Percentiles rank a stretch among this genome's conserved stretches.
phyloP scores from a whole-genome alignment of 306 rosid species.

The Vicia sativa region DNA sequence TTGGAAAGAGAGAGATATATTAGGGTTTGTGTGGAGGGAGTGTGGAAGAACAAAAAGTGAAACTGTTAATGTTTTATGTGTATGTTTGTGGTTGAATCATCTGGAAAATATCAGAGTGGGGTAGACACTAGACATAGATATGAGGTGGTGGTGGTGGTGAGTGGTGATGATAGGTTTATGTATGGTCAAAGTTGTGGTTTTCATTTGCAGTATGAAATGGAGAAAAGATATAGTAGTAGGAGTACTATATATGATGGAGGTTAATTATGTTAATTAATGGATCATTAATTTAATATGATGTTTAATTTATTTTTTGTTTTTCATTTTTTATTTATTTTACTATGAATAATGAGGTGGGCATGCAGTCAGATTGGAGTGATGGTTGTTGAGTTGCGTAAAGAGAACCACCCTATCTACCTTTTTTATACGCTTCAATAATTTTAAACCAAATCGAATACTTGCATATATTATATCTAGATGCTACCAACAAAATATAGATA shows the following conservation, averaged over 20 bases:
- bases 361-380: constrained; percentile 62
- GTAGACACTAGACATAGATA: constrained; percentile 44
- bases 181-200: constrained; percentile 65
- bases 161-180: constrained; percentile 8
- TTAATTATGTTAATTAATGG: neutral
- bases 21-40: constrained; percentile 53
- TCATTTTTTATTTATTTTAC: neutral
- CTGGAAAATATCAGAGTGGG: constrained; percentile 64
- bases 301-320: neutral
- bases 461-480: neutral
- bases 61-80: constrained; percentile 42
- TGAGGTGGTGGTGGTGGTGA: constrained; percentile 24
- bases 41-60: constrained; percentile 38
- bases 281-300: neutral
- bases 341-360: constrained; percentile 59
- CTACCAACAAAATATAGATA: neutral
- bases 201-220: constrained; percentile 46
- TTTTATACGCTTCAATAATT: constrained; percentile 27
- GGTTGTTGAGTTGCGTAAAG: constrained; percentile 66
- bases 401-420: constrained; percentile 35
- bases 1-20: constrained; percentile 1
- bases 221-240: constrained; percentile 5
- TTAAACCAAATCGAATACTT: constrained; percentile 13
- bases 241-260: neutral
- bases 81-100: constrained; percentile 37